A percentile compares a stretch with the other conserved stretches of the same genome.
These are phyloP conservation scores for Andrographis paniculata DNA, from an alignment of 305 asterid genomes.

Conservation along the genomic window DNA sequence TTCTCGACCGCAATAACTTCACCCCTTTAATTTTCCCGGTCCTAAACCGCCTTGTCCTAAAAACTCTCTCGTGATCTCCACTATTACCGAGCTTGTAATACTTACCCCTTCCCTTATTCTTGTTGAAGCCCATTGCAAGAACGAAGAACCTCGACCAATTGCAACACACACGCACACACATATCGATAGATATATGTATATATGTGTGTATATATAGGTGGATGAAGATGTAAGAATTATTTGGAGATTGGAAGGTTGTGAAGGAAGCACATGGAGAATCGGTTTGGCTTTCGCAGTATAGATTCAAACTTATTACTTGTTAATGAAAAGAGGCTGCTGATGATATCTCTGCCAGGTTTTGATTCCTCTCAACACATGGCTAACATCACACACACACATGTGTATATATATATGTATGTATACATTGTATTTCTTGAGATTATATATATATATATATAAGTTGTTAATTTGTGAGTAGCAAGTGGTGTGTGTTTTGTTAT, in stretches of 20 bases:
- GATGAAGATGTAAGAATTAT: too few species aligned
- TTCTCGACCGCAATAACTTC: constrained; percentile 34
- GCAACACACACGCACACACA: too few species aligned
- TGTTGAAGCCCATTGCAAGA: too few species aligned
- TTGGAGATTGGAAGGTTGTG: too few species aligned
- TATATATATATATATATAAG: too few species aligned
- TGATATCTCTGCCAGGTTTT: constrained; percentile 14
- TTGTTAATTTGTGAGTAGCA: too few species aligned
- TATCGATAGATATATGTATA: too few species aligned
- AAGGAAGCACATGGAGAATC: constrained; percentile 23
- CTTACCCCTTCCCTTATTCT: constrained; percentile 11
- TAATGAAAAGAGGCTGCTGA: constrained; percentile 14
- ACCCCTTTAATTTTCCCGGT: constrained; percentile 42
- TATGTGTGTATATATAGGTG: too few species aligned
- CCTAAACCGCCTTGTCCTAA: constrained; percentile 29
- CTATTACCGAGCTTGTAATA: constrained; percentile 36
- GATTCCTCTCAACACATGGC: constrained; percentile 14
- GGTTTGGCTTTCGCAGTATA: constrained; percentile 6
- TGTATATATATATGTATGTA: background rate
- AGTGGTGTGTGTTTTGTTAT: too few species aligned
- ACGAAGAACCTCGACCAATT: too few species aligned
- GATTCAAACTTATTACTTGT: constrained; percentile 13
- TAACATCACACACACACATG: background rate
- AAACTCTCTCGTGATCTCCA: constrained; percentile 11
- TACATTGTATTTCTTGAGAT: background rate